phyloP scores from a whole-genome alignment of 176 grass and related monocot species.

The Aegilops tauschii region DNA sequence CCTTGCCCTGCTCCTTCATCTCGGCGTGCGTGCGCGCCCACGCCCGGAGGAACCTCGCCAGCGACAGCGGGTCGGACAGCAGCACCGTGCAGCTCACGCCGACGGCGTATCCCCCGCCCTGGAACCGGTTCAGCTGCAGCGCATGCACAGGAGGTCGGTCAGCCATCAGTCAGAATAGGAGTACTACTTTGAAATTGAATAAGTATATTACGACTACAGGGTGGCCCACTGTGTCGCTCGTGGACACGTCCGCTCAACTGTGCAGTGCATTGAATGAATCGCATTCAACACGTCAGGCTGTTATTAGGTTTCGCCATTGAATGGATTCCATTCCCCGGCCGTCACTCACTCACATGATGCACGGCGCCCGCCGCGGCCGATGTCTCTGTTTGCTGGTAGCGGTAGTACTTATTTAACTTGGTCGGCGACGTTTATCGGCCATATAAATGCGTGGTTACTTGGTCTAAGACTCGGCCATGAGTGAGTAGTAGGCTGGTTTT shows the following conservation, averaged over 20 bases:
- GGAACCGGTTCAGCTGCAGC: constrained; percentile 69
- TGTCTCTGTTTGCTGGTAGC: neutral
- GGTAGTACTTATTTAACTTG: neutral
- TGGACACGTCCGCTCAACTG: neutral
- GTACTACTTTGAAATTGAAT: no score
- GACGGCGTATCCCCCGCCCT: constrained; percentile 61
- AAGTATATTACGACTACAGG: neutral
- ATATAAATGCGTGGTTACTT: neutral
- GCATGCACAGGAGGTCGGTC: neutral
- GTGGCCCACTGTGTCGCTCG: neutral
- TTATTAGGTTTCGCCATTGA: neutral
- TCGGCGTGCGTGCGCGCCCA: constrained; percentile 59
- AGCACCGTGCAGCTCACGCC: constrained; percentile 71
- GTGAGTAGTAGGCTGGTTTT: neutral
- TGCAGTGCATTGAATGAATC: neutral
- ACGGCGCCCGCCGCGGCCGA: neutral
- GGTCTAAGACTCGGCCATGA: neutral
- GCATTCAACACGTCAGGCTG: neutral
- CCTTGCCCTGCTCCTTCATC: constrained; percentile 29
- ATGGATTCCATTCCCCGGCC: no score
- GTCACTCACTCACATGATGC: no score
- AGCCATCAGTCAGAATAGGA: neutral
- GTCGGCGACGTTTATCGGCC: neutral
- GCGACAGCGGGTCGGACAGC: constrained; percentile 57
- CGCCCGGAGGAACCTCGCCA: constrained; percentile 62